A percentile compares a stretch with the other conserved stretches of the same genome.
Conservation (phyloP, 1,284 basidiomycete species). For the Fomes fomentarius region DNA sequence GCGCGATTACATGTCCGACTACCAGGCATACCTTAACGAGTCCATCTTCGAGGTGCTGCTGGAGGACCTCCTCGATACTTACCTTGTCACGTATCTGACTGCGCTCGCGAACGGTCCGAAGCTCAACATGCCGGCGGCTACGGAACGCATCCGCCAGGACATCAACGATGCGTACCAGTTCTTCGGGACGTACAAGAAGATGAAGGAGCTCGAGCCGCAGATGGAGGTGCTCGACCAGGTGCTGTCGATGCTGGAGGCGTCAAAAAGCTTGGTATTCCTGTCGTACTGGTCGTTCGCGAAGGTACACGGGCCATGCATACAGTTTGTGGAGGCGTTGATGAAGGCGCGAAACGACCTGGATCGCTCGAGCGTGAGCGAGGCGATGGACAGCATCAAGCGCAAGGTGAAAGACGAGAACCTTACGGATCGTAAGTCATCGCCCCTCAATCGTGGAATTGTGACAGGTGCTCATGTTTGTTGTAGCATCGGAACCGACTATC, state of each 20-base stretch:
- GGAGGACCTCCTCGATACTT: slow-evolving; percentile 92
- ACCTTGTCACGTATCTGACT: slow-evolving; percentile 91
- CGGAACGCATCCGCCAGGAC: slow-evolving; percentile 84
- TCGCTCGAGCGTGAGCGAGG: slow-evolving; percentile 82
- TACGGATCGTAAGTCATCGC: slow-evolving; percentile 72
- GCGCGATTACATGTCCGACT: slow-evolving; percentile 94
- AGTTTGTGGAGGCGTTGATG: slow-evolving; percentile 91
- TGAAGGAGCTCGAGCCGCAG: slow-evolving; percentile 80
- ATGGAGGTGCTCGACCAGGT: slow-evolving; percentile 91
- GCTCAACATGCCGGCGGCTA: slow-evolving; percentile 84
- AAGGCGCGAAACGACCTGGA: slow-evolving; percentile 92
- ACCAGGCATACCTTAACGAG: slow-evolving; percentile 88
- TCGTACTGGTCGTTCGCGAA: slow-evolving; percentile 98
- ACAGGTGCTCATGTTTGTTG: slow-evolving; percentile 1
- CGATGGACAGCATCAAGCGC: slow-evolving; percentile 93
- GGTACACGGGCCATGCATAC: slow-evolving; percentile 90
- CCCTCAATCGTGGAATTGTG: background rate
- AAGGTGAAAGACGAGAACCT: slow-evolving; percentile 90
- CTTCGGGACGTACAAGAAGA: slow-evolving; percentile 80
- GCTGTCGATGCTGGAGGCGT: slow-evolving; percentile 85
- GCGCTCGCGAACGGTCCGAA: slow-evolving; percentile 87
- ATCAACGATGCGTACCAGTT: slow-evolving; percentile 79
- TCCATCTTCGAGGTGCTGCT: slow-evolving; percentile 91
- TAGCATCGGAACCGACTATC: slow-evolving; percentile 78
- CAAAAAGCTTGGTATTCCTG: slow-evolving; percentile 91